A percentile compares a stretch with the other conserved stretches of the same genome.
Conservation (phyloP, 2,329 filamentous ascomycete species). For the Exophiala lecanii-corni region DNA sequence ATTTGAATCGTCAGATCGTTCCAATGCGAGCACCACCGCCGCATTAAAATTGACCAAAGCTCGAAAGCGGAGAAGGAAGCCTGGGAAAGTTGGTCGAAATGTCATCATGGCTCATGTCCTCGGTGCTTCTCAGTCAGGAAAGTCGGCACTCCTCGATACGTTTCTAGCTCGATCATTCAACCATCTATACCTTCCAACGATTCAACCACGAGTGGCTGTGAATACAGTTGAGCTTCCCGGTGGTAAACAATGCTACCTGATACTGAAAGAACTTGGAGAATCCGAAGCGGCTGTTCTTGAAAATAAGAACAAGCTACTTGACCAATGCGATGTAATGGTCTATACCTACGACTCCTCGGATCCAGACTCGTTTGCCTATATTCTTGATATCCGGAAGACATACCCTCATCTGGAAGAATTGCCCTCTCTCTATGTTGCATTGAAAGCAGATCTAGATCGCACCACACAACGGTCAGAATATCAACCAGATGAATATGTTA, state of each 20-base stretch:
- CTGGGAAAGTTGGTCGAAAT: slow-evolving; percentile 84
- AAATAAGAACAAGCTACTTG: slow-evolving; percentile 75
- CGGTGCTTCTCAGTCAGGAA: slow-evolving; percentile 79
- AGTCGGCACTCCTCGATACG: slow-evolving; percentile 83
- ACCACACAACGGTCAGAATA: slow-evolving; percentile 89
- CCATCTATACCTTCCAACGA: slow-evolving; percentile 81
- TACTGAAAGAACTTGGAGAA: slow-evolving; percentile 90
- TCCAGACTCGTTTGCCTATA: slow-evolving; percentile 90
- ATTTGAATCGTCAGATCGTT: slow-evolving; percentile 71
- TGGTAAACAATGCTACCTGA: slow-evolving; percentile 94
- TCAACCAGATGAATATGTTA: slow-evolving; percentile 89
- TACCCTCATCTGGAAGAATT: slow-evolving; percentile 83
- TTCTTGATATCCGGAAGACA: slow-evolving; percentile 72
- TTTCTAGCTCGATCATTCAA: slow-evolving; percentile 88
- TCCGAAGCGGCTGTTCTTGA: slow-evolving; percentile 84
- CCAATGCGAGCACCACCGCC: slow-evolving; percentile 70
- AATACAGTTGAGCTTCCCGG: slow-evolving; percentile 95
- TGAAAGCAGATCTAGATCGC: slow-evolving; percentile 94
- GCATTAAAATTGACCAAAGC: slow-evolving; percentile 91
- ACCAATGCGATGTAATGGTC: slow-evolving; percentile 88
- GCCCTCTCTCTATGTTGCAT: slow-evolving; percentile 82
- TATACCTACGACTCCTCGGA: slow-evolving; percentile 97
- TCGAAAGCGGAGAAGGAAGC: slow-evolving; percentile 75
- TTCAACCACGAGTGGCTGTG: slow-evolving; percentile 87
- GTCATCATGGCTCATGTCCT: slow-evolving; percentile 92